Percentiles rank a stretch among this genome's conserved stretches.
Evolutionary conservation across 441 rosid species (phyloP).

Genomic region (Raphanus hybrid): DNA sequence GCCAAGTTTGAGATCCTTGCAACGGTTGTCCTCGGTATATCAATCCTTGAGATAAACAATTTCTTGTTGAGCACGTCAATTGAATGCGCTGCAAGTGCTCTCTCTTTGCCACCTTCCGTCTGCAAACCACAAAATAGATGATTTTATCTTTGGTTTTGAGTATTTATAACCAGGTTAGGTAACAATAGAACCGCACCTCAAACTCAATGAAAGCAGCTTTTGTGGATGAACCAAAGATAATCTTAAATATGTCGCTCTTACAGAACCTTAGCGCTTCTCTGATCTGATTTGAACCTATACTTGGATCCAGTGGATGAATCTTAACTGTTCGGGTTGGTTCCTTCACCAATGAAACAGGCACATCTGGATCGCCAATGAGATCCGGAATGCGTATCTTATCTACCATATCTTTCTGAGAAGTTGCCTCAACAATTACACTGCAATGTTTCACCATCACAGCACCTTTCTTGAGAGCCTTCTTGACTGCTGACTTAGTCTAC

Average conservation of each 20-base stretch:
- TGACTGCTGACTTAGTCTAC: slow-evolving; percentile 41
- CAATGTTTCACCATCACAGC: neutral
- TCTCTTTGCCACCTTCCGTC: slow-evolving; percentile 50
- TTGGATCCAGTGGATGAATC: slow-evolving; percentile 37
- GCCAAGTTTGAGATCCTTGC: slow-evolving; percentile 42
- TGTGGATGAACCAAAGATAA: slow-evolving; percentile 45
- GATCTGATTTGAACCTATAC: slow-evolving; percentile 42
- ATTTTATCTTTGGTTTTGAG: neutral
- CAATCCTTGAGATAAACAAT: slow-evolving; percentile 47
- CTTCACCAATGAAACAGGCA: slow-evolving; percentile 46
- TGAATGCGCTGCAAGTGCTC: slow-evolving; percentile 47
- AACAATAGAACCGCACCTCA: slow-evolving; percentile 40
- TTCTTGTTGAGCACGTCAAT: slow-evolving; percentile 34
- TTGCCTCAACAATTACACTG: slow-evolving; percentile 36
- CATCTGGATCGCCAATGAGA: slow-evolving; percentile 47
- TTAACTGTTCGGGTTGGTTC: slow-evolving; percentile 46
- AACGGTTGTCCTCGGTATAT: slow-evolving; percentile 53
- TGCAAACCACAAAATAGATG: slow-evolving; percentile 28
- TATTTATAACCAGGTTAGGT: neutral
- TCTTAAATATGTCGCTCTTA: slow-evolving; percentile 36
- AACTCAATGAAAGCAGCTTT: slow-evolving; percentile 47
- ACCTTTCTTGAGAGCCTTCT: slow-evolving; percentile 42
- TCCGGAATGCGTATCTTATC: slow-evolving; percentile 41
- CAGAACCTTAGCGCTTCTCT: slow-evolving; percentile 46
- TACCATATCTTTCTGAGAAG: slow-evolving; percentile 31